A percentile compares a stretch with the other conserved stretches of the same genome.
Conservation (phyloP, 2,329 filamentous ascomycete genomes). For the Juglanconis juglandina region DNA sequence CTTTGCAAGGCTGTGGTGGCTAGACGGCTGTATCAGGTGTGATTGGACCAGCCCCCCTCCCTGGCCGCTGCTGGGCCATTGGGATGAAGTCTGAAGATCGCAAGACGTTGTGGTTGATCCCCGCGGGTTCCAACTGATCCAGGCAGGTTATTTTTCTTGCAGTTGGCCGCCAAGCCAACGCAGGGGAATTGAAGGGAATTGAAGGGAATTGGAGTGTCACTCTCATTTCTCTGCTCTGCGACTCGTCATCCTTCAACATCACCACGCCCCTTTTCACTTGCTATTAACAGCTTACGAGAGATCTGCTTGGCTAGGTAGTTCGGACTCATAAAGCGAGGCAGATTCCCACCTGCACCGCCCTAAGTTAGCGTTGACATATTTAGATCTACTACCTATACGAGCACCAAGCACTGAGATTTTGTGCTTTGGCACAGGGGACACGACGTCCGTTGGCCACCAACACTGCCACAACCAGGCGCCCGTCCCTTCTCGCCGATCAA, state of each 20-base stretch:
- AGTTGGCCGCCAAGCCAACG: neutral
- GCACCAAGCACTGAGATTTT: too few species aligned
- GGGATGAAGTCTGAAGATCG: too few species aligned
- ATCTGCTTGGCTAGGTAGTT: neutral
- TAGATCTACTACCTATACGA: too few species aligned
- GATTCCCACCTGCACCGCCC: neutral
- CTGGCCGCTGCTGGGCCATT: neutral
- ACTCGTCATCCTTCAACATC: neutral
- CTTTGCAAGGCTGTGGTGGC: neutral
- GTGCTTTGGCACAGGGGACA: neutral
- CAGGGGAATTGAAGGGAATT: neutral
- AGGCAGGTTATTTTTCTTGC: neutral
- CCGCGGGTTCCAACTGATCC: neutral
- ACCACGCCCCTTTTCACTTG: neutral
- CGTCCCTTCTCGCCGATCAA: constrained; percentile 11
- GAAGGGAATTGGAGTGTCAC: neutral
- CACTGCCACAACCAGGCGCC: constrained; percentile 14
- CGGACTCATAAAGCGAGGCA: neutral
- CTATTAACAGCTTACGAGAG: neutral
- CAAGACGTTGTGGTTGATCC: neutral
- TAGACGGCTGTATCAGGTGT: neutral
- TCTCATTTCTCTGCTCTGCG: neutral
- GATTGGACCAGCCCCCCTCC: neutral
- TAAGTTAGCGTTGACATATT: too few species aligned
- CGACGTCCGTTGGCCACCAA: neutral